Conservation (phyloP, 306 rosid genomes). For the Castanea crenata region DNA sequence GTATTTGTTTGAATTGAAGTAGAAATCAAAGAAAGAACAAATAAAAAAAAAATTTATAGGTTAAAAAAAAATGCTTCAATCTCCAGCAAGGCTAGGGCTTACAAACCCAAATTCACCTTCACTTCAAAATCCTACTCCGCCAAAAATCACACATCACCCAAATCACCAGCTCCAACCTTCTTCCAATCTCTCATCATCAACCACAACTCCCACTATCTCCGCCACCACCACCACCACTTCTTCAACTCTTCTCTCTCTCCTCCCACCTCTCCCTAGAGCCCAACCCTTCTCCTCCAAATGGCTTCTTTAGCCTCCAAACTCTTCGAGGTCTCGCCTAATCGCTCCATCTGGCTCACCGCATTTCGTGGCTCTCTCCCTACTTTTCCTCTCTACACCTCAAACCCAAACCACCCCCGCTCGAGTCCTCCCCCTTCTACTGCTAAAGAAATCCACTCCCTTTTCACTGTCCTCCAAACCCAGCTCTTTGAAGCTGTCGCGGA, state of each 20-base stretch:
- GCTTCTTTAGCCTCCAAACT: conserved; percentile 70
- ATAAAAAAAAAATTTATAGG: background rate
- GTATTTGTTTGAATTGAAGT: background rate
- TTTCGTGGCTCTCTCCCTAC: conserved; percentile 79
- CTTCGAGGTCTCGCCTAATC: conserved; percentile 74
- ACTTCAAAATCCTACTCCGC: conserved; percentile 66
- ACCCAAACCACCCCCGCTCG: conserved; percentile 33
- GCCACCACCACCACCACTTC: conserved; percentile 40
- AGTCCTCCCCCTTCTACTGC: conserved; percentile 55
- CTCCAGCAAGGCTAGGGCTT: conserved; percentile 87
- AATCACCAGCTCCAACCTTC: conserved; percentile 27
- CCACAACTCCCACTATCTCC: background rate
- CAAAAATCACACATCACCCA: conserved; percentile 61
- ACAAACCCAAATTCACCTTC: conserved; percentile 78
- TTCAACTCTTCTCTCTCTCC: conserved; percentile 66
- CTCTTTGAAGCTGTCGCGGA: conserved; percentile 84
- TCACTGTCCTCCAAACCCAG: conserved; percentile 71
- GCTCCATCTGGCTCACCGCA: conserved; percentile 64
- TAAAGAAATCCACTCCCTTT: conserved; percentile 68
- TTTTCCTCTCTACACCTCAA: conserved; percentile 68
- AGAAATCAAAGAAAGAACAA: background rate
- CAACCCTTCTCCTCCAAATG: conserved; percentile 89
- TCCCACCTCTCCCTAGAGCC: conserved; percentile 87
- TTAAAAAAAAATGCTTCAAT: conserved; percentile 29
- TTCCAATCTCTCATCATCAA: background rate